Conservation (phyloP, 371 early-diverging fungal genomes). For the Apophysomyces variabilis region DNA sequence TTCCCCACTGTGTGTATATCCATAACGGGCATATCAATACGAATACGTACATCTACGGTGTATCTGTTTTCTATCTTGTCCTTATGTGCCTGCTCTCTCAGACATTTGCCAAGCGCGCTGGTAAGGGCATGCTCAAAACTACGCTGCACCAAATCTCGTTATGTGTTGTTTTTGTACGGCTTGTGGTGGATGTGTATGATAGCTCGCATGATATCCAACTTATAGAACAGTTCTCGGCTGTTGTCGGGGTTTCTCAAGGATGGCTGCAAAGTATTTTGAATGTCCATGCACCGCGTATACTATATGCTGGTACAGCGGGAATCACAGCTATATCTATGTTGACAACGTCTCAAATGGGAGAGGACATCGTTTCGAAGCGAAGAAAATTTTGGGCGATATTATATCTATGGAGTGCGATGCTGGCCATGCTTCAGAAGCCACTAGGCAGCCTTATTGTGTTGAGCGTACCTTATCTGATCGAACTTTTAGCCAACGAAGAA, state of each 20-base stretch:
- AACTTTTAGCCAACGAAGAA: constrained; percentile 15
- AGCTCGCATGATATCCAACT: constrained; percentile 5
- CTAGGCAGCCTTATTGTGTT: constrained; percentile 33
- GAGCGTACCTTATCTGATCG: constrained; percentile 22
- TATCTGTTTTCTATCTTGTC: constrained; percentile 2
- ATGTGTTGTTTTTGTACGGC: constrained; percentile 21
- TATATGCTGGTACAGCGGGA: constrained; percentile 24
- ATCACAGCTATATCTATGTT: background rate
- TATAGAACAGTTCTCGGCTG: background rate
- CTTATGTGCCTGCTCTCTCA: background rate
- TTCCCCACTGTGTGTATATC: constrained; percentile 64
- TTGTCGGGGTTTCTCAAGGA: background rate
- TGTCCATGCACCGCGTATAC: constrained; percentile 38
- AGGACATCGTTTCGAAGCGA: background rate
- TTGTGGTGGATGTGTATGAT: constrained; percentile 25
- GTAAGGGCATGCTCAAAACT: background rate
- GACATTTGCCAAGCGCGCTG: background rate
- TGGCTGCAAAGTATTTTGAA: constrained; percentile 19
- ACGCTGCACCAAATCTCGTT: constrained; percentile 16
- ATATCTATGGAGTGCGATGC: constrained; percentile 27
- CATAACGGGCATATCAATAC: constrained; percentile 32
- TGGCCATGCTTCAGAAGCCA: constrained; percentile 48
- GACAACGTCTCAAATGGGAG: background rate
- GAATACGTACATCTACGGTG: constrained; percentile 1
- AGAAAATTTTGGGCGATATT: constrained; percentile 19